Base-by-base conservation (phyloP, 768 basidiomycete genomes). In the Serendipita vermifera region DNA sequence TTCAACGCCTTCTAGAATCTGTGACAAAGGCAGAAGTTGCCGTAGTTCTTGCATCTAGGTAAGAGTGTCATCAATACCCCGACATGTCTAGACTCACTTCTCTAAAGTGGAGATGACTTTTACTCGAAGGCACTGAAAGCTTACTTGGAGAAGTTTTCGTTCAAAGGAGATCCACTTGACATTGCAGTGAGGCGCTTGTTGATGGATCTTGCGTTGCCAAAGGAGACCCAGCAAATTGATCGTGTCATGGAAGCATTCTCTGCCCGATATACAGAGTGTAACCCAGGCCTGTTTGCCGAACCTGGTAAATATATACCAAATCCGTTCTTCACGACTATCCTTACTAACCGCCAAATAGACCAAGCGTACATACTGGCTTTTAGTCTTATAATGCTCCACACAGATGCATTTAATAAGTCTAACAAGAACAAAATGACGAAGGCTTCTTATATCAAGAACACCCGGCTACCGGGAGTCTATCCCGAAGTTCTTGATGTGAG, bases 391-490 rank as follows among this genome's bases (percentile, higher is more conserved):
- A 98, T 99, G 94, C 74, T 97, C 51, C 93, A 98, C 66, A 99
- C 96, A 15, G 96, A 99, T 65, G 88, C 85, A 3, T 98, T 98
- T 75, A 99, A 99, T 71, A 88, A 85, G 69, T 89, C 88, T 60
- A 98, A 98, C 71, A 97, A 87, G 71, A 83, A 82, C 54, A 98
- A 98, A 72, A 99, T 99, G 96, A 81, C 85, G 33, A 97, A 94
- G 67, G 75, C 80, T 1, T 93, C 94, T 65, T 99, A 98, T 65
- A 73, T 97, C 63, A 86, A 81, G 71, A 99, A 99, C 63, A 93
- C 94, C 0, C 75, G 78, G 35, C 76, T 97, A 58, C 87, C 91
- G 5, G 92, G 93, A 2, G 77, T 94, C 33, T 73, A 80, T 20
- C 75, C 82, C 3, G 83, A 92, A 64, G 79, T 96, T 26, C 74